A percentile compares a stretch with the other conserved stretches of the same genome.
These are phyloP conservation scores for Zygnema circumcarinatum DNA, from an alignment of 139 green algal genomes.

Conservation along the genomic window DNA sequence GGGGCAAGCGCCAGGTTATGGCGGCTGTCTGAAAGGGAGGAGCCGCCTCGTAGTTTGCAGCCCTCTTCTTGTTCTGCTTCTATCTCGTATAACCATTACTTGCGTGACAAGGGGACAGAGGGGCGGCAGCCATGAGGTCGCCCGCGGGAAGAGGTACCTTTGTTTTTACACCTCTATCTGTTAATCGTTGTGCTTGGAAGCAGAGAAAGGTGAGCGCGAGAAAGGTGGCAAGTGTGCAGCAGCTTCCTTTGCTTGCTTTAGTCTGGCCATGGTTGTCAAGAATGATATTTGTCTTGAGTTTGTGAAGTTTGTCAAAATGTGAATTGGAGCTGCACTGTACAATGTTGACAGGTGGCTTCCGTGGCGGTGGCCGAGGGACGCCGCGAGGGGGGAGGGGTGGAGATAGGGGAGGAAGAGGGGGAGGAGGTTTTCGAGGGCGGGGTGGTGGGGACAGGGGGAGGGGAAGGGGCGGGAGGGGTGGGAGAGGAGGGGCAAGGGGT, in stretches of 20 bases:
- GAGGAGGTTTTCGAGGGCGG: conserved; percentile 8
- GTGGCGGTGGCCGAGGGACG: conserved; percentile 5
- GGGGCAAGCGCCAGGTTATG: too few species aligned
- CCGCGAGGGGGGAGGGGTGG: neutral
- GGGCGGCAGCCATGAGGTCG: neutral
- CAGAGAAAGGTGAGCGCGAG: too few species aligned
- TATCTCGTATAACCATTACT: neutral
- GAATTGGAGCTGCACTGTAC: neutral
- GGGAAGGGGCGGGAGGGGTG: conserved; percentile 26
- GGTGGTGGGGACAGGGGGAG: conserved; percentile 20
- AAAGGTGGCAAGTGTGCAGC: too few species aligned
- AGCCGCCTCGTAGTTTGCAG: too few species aligned
- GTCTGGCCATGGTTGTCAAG: neutral
- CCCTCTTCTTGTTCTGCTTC: neutral
- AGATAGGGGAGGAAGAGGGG: conserved; percentile 7
- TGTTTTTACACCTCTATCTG: neutral
- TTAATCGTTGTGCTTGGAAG: neutral
- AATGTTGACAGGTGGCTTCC: conserved; percentile 7
- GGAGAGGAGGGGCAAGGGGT: conserved; percentile 46
- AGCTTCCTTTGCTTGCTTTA: neutral
- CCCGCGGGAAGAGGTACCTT: neutral
- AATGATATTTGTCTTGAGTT: neutral
- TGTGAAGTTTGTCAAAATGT: neutral
- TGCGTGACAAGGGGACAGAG: too few species aligned
- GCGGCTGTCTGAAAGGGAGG: too few species aligned